Base-by-base conservation (phyloP, 805 yeast genomes). In the Myxozyma udenii region DNA sequence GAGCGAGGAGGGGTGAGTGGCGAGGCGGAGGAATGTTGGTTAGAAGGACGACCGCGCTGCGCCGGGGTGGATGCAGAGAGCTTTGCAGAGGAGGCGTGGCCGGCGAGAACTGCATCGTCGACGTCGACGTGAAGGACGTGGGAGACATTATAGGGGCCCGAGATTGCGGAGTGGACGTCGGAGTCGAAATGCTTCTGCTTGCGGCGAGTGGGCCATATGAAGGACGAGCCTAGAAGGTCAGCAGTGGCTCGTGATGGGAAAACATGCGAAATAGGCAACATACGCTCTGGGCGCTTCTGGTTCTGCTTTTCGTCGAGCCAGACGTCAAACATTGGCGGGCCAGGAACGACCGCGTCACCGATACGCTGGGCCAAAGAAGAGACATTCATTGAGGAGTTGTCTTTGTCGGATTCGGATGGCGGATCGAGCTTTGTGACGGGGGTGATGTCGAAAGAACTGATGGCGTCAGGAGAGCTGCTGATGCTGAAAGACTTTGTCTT, bases 51-150 rank as follows among this genome's bases (percentile, higher is more conserved):
- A 7, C 30, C 30, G 30, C 11, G 30, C 30, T 26, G 6, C 11
- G 30, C 30, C 6, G 30, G 30, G 30, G 11, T 26, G 11, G 30
- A 11, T 11, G 30, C 11, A 6, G 30, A 11, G 11, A 26, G 30
- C 30, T 26, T 6, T 11, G 30, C 6, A 26, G 6, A 6, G 11
- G 6, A 7, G 30, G 6, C 30, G 30, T 26, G 11, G 30, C 11
- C 30, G 11, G 6, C 11, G 30, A 11, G 33, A 28, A 28, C 33
- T 28, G 33, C 33, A 23, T 54, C 58, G 32, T 47, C 57, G 26
- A 51, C 50, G 21, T 54, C 48, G 44, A 54, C 53, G 19, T 54
- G 58, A 18, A 54, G 48, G 9, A 54, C 58, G 25, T 54, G 58
- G 9, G 58, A 48, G 30, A 54, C 57, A 41, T 54, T 49, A 41